Base-by-base conservation (phyloP, 768 basidiomycete genomes). In the Serendipita sp. region DNA sequence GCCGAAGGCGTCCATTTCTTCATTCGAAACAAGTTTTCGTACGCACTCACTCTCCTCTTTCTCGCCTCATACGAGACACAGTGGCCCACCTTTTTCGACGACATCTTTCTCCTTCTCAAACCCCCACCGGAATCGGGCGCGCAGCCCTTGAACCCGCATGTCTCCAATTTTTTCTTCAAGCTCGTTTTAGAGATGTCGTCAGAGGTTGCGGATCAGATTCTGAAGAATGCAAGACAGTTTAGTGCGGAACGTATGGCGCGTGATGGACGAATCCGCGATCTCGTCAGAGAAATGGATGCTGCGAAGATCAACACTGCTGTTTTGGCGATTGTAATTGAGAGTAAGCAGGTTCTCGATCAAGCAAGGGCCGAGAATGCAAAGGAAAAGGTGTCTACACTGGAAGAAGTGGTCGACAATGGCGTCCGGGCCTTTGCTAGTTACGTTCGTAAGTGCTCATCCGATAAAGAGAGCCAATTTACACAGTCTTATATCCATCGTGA, bases 21-120 rank as follows among this genome's bases (percentile, higher is more conserved):
- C 93, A 72, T 97, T 64, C 86, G 94, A 72, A 97, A 97, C 79
- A 96, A 96, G 74, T 91, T 92, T 76, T 89, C 89, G 32, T 90
- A 92, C 77, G 90, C 90, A 44, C 78, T 93, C 66, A 88, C 90
- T 1, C 81, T 91, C 58, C 84, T 94, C 76, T 94, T 94, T 76
- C 81, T 94, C 63, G 85, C 85, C 78, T 85, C 88, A 11, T 96
- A 95, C 74, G 81, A 84, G 68, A 81, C 86, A 64, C 88, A 88
- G 75, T 90, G 90, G 86, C 86, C 92, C 65, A 75, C 84, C 35
- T 89, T 97, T 80, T 87, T 96, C 78, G 74, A 80, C 69, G 83
- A 89, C 73, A 76, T 89, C 53, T 85, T 90, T 74, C 76, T 83
- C 46, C 83, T 92, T 70, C 84, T 91, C 67, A 85, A 80, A 30